Conservation (phyloP, 768 basidiomycete genomes). For the Ramaria rubella region DNA sequence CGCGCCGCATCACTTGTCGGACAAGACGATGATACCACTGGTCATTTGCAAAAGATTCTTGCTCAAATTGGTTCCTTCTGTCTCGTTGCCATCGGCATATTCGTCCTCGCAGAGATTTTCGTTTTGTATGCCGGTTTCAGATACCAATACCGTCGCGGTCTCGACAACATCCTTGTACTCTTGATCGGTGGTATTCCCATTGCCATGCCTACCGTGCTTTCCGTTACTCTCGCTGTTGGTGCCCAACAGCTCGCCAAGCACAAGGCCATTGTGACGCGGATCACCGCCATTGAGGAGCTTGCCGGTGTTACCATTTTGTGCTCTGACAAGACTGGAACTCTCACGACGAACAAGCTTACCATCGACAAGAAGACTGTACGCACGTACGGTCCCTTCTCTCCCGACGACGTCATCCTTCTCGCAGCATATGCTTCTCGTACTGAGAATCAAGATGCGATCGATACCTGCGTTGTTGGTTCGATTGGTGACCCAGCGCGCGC, state of each 20-base stretch:
- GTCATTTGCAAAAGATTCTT: slow-evolving; percentile 97
- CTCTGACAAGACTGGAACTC: slow-evolving; percentile 97
- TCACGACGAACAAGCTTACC: slow-evolving; percentile 99
- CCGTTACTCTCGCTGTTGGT: slow-evolving; percentile 97
- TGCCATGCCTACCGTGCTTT: slow-evolving; percentile 98
- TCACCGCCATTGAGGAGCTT: slow-evolving; percentile 97
- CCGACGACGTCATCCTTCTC: slow-evolving; percentile 88
- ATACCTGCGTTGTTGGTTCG: slow-evolving; percentile 76
- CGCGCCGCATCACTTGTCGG: slow-evolving; percentile 97
- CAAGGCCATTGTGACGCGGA: slow-evolving; percentile 99
- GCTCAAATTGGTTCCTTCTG: slow-evolving; percentile 98
- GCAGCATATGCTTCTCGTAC: slow-evolving; percentile 96
- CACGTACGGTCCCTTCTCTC: slow-evolving; percentile 81
- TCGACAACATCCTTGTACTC: slow-evolving; percentile 96
- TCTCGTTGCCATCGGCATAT: slow-evolving; percentile 90
- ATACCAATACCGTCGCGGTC: slow-evolving; percentile 87
- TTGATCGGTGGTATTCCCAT: slow-evolving; percentile 99
- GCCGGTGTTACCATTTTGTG: slow-evolving; percentile 98
- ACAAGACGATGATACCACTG: slow-evolving; percentile 94
- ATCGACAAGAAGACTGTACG: slow-evolving; percentile 90
- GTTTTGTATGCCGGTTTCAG: slow-evolving; percentile 89
- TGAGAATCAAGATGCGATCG: slow-evolving; percentile 99
- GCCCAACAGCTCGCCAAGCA: slow-evolving; percentile 98
- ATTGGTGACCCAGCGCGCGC: slow-evolving; percentile 68
- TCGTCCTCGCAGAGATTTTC: slow-evolving; percentile 91